A percentile compares a stretch with the other conserved stretches of the same genome.
phyloP scores from a whole-genome alignment of 2,329 filamentous ascomycete genomes.

The Pestalotiopsis sp. region DNA sequence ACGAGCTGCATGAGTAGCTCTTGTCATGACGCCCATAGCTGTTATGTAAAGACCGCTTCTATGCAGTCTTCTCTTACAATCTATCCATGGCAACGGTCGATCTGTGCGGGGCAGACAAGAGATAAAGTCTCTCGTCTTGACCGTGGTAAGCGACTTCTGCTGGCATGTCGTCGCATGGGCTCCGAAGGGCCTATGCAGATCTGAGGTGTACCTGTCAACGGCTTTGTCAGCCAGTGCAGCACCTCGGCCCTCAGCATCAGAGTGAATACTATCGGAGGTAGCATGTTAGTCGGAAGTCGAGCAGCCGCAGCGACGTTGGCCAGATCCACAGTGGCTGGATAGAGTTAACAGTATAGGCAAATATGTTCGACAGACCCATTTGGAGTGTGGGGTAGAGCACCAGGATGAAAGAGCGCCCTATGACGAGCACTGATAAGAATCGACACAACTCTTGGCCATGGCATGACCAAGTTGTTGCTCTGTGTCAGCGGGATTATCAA shows the following conservation, averaged over 20 bases:
- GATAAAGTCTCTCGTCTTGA: slow-evolving; percentile 8
- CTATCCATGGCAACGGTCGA: slow-evolving; percentile 1
- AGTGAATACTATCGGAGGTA: neutral
- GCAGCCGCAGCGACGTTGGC: neutral
- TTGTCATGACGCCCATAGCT: slow-evolving; percentile 8
- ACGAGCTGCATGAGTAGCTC: neutral
- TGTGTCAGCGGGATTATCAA: neutral
- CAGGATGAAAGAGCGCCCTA: neutral
- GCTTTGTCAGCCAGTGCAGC: neutral
- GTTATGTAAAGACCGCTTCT: slow-evolving; percentile 10
- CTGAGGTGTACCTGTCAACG: neutral
- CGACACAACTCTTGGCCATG: neutral
- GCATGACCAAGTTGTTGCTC: neutral
- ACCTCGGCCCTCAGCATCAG: neutral
- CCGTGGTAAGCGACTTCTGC: neutral
- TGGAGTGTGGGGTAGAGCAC: slow-evolving; percentile 5
- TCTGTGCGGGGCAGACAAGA: slow-evolving; percentile 7
- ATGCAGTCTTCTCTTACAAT: neutral
- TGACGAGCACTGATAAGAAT: slow-evolving; percentile 12
- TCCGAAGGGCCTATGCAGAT: slow-evolving; percentile 11
- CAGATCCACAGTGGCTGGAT: neutral
- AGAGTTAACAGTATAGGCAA: slow-evolving; percentile 8
- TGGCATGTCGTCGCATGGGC: neutral
- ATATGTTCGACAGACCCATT: neutral
- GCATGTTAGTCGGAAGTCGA: slow-evolving; percentile 1